phyloP scores from a whole-genome alignment of 2,329 filamentous ascomycete genomes.

The Mycosphaerella arachidis region DNA sequence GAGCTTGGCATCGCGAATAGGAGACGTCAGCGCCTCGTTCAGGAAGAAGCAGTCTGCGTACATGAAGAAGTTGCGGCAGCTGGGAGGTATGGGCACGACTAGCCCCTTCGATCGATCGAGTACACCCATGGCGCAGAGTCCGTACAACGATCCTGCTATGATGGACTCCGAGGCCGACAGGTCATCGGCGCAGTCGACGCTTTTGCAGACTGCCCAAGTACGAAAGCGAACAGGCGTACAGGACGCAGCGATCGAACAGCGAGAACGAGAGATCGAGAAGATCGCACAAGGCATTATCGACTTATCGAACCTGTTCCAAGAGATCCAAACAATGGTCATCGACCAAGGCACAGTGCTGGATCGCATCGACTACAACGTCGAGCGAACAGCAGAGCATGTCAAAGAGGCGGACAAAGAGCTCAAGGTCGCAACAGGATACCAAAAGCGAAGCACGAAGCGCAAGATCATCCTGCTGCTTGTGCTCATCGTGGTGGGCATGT shows the following conservation, averaged over 20 bases:
- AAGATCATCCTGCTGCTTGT: constrained; percentile 89
- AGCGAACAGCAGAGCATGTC: constrained; percentile 88
- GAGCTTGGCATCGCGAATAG: constrained; percentile 78
- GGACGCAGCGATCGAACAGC: constrained; percentile 80
- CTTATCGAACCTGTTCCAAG: constrained; percentile 91
- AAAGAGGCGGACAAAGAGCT: constrained; percentile 91
- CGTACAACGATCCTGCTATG: constrained; percentile 79
- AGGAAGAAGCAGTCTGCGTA: constrained; percentile 97
- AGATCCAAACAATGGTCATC: constrained; percentile 82
- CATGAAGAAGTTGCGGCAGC: constrained; percentile 58
- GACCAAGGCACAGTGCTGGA: constrained; percentile 51
- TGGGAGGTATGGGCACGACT: constrained; percentile 44
- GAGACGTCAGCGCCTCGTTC: constrained; percentile 87
- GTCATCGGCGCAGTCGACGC: constrained; percentile 81
- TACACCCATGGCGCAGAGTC: constrained; percentile 49
- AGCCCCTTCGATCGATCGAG: constrained; percentile 47
- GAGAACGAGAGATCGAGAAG: constrained; percentile 94
- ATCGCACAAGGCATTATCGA: constrained; percentile 98
- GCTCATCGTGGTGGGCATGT: constrained; percentile 76
- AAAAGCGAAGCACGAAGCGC: constrained; percentile 80
- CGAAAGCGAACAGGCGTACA: constrained; percentile 63
- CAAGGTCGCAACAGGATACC: constrained; percentile 80
- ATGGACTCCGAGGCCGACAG: constrained; percentile 92
- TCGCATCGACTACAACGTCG: constrained; percentile 76
- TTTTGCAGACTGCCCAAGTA: constrained; percentile 64